These are phyloP conservation scores for Cercophora sp. DNA, from an alignment of 495 filamentous ascomycete species.

Conservation along the genomic window DNA sequence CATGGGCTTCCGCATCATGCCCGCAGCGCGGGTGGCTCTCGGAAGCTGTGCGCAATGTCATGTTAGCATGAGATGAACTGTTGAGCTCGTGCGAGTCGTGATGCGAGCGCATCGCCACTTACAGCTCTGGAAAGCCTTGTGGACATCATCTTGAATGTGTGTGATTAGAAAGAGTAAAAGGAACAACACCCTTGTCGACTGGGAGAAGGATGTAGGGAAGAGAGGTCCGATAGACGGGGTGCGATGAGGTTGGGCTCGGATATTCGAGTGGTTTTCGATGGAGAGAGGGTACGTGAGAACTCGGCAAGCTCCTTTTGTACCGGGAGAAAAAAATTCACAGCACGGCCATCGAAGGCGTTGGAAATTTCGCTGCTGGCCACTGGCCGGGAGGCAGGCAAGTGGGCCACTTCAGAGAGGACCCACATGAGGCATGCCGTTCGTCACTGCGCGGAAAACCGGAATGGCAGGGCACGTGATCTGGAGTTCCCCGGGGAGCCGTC, in stretches of 20 bases:
- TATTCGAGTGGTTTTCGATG: slow-evolving; percentile 18
- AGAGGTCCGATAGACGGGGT: slow-evolving; percentile 30
- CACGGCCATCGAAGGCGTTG: slow-evolving; percentile 29
- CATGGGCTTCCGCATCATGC: slow-evolving; percentile 44
- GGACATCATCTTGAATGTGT: slow-evolving; percentile 59
- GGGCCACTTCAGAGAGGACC: slow-evolving; percentile 17
- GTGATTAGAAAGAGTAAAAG: slow-evolving; percentile 25
- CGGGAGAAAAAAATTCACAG: slow-evolving; percentile 40
- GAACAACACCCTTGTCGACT: slow-evolving; percentile 23
- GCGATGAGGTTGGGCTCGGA: slow-evolving; percentile 17
- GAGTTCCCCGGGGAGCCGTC: no score
- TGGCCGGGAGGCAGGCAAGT: slow-evolving; percentile 15
- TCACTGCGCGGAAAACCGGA: slow-evolving; percentile 6
- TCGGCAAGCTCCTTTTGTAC: slow-evolving; percentile 21
- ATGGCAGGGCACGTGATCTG: slow-evolving; percentile 2
- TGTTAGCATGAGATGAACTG: slow-evolving; percentile 16
- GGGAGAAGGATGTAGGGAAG: slow-evolving; percentile 25
- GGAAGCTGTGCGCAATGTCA: slow-evolving; percentile 48
- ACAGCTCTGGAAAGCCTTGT: slow-evolving; percentile 66
- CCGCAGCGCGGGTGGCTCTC: slow-evolving; percentile 59
- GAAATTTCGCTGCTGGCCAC: slow-evolving; percentile 28
- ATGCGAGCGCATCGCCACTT: slow-evolving; percentile 27
- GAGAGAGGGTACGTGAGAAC: slow-evolving; percentile 15
- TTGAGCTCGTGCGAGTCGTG: slow-evolving; percentile 15
- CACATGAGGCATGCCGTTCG: slow-evolving; percentile 7